These are phyloP conservation scores for Lizonia empirigonia DNA, from an alignment of 2,329 filamentous ascomycete genomes.

Conservation along the genomic window DNA sequence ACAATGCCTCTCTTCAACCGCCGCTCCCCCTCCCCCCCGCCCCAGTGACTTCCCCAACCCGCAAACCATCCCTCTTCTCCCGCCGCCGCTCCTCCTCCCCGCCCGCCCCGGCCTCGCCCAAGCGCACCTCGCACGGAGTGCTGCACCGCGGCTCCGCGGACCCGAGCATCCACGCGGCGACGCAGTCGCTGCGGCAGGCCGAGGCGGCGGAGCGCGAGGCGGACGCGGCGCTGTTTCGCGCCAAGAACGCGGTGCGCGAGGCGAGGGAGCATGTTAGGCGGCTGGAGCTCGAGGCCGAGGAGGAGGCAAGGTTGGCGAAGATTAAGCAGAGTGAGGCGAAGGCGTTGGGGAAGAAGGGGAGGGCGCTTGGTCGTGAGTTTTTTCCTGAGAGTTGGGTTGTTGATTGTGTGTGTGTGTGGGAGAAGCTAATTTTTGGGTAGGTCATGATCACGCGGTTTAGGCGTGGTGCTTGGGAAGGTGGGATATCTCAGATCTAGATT, in stretches of 20 bases:
- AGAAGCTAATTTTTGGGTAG: neutral
- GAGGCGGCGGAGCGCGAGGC: conserved; percentile 69
- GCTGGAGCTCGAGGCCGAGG: conserved; percentile 66
- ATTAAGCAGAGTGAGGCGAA: conserved; percentile 71
- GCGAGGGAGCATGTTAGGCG: conserved; percentile 67
- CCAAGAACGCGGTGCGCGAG: conserved; percentile 64
- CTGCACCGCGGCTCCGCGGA: conserved; percentile 59
- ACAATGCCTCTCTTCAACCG: conserved; percentile 46
- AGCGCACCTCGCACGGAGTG: conserved; percentile 40
- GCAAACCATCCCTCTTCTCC: conserved; percentile 44
- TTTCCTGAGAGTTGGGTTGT: too few species aligned
- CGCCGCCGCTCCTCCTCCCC: conserved; percentile 46
- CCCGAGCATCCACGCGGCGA: conserved; percentile 65
- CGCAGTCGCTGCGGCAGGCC: conserved; percentile 66
- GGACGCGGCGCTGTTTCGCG: conserved; percentile 65
- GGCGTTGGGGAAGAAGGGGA: conserved; percentile 70
- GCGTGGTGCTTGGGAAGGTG: too few species aligned
- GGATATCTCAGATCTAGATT: too few species aligned
- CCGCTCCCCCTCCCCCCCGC: conserved; percentile 33
- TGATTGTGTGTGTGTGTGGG: neutral
- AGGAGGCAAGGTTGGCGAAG: conserved; percentile 62
- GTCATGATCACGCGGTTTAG: conserved; percentile 23
- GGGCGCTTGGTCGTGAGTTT: conserved; percentile 69
- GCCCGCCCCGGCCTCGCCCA: conserved; percentile 34
- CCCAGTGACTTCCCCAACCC: conserved; percentile 27